phyloP scores from a whole-genome alignment of 2,329 filamentous ascomycete genomes.

The Neonectria magnoliae region DNA sequence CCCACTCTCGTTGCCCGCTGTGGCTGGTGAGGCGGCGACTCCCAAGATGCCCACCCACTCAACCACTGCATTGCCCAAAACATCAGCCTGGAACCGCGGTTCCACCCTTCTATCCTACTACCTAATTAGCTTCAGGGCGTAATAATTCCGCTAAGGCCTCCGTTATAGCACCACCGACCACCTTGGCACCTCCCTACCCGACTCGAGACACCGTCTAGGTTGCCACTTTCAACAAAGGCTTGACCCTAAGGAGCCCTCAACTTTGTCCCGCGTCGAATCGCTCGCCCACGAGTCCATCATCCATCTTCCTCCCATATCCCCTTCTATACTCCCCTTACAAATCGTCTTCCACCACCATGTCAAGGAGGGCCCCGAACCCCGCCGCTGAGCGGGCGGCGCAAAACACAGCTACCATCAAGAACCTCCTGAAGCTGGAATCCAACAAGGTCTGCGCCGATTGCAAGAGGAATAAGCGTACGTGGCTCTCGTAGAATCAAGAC shows the following conservation, averaged over 20 bases:
- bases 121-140: conserved; percentile 22
- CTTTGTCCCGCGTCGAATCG: neutral
- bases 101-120: conserved; percentile 14
- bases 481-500: neutral
- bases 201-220: conserved; percentile 32
- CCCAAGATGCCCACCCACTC: neutral
- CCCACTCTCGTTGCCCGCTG: neutral
- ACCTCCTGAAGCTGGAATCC: conserved; percentile 88
- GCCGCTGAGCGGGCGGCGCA: conserved; percentile 88
- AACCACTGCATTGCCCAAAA: conserved; percentile 3
- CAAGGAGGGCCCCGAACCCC: conserved; percentile 79
- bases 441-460: conserved; percentile 99
- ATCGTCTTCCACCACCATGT: conserved; percentile 64
- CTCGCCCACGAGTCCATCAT: conserved; percentile 3
- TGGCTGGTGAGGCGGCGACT: conserved; percentile 14
- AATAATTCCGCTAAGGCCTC: conserved; percentile 37
- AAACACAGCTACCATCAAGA: conserved; percentile 95
- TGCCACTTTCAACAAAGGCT: conserved; percentile 37
- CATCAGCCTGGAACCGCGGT: neutral
- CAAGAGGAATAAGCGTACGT: conserved; percentile 96
- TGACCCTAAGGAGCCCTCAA: conserved; percentile 13
- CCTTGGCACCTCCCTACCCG: conserved; percentile 44
- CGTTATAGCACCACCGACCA: conserved; percentile 32
- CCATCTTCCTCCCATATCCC: conserved; percentile 2
- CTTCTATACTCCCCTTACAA: neutral